Conservation (phyloP, 108 stramenopile genomes). For the Nitzschia inconspicua region DNA sequence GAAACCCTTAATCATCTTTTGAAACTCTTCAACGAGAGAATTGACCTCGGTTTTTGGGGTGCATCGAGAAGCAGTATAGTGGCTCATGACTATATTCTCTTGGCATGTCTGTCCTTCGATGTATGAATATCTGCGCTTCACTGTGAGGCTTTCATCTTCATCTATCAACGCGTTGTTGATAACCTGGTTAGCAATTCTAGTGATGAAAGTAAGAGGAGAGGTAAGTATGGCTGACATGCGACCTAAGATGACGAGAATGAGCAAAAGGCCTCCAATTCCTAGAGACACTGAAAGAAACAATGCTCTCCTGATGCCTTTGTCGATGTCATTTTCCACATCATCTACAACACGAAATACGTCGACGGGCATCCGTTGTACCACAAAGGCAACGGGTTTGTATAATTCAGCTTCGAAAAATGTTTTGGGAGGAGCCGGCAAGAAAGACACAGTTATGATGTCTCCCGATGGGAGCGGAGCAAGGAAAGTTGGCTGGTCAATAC, state of each 20-base stretch:
- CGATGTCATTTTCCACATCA: constrained; percentile 22
- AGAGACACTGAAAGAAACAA: constrained; percentile 15
- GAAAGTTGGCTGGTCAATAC: background rate
- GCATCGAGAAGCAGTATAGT: constrained; percentile 4
- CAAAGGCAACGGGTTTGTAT: background rate
- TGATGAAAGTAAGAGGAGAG: constrained; percentile 48
- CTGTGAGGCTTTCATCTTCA: no score
- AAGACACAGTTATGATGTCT: background rate
- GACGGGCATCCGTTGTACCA: background rate
- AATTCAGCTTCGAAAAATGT: background rate
- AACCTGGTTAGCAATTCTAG: constrained; percentile 25
- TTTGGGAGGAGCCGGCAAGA: constrained; percentile 1
- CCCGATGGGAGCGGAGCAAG: background rate
- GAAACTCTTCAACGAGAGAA: constrained; percentile 33
- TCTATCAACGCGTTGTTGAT: constrained; percentile 31
- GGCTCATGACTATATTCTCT: background rate
- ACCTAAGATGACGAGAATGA: constrained; percentile 34
- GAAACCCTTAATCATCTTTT: constrained; percentile 20
- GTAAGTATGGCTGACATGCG: constrained; percentile 32
- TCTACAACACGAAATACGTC: constrained; percentile 18
- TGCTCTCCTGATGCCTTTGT: constrained; percentile 17
- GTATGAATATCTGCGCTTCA: no score
- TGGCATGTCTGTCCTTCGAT: background rate
- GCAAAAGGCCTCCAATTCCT: constrained; percentile 28
- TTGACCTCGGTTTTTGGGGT: constrained; percentile 48